phyloP scores from a whole-genome alignment of 805 yeast genomes.

The Barnettozyma sp. region DNA sequence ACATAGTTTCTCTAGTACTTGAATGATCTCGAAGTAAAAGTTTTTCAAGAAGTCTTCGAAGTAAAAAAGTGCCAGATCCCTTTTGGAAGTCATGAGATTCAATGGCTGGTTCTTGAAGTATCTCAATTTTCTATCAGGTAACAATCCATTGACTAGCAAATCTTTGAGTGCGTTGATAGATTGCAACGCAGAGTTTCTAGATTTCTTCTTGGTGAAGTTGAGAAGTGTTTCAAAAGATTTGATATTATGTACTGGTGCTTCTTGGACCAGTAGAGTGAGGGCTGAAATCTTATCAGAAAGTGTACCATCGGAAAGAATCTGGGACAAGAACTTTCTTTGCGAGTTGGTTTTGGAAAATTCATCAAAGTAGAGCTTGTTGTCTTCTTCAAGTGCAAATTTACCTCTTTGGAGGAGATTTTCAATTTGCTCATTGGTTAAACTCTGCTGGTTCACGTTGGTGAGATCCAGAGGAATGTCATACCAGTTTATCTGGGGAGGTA shows the following conservation, averaged over 20 bases:
- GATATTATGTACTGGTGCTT: conserved; percentile 85
- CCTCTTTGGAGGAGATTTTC: conserved; percentile 62
- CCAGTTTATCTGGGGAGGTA: conserved; percentile 73
- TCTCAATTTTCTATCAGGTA: conserved; percentile 78
- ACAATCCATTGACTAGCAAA: conserved; percentile 72
- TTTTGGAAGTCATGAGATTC: conserved; percentile 37
- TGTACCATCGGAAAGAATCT: conserved; percentile 88
- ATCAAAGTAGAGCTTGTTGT: conserved; percentile 62
- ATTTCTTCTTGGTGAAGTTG: conserved; percentile 79
- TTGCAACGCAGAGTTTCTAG: conserved; percentile 88
- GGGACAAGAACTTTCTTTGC: conserved; percentile 81
- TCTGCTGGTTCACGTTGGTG: conserved; percentile 19
- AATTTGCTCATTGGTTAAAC: conserved; percentile 44
- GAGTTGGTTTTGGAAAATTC: conserved; percentile 72
- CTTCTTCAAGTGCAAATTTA: conserved; percentile 54
- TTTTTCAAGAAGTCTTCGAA: conserved; percentile 87
- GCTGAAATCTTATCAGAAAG: conserved; percentile 93
- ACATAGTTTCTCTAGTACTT: conserved; percentile 69
- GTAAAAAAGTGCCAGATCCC: conserved; percentile 63
- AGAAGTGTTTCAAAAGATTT: conserved; percentile 77
- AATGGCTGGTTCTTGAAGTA: conserved; percentile 71
- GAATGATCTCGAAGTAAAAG: conserved; percentile 66
- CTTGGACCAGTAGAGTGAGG: conserved; percentile 84
- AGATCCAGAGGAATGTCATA: conserved; percentile 47
- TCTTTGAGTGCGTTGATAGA: conserved; percentile 87